phyloP scores from a whole-genome alignment of 1,139 yeast species.

The Blastobotrys malaysiensis region DNA sequence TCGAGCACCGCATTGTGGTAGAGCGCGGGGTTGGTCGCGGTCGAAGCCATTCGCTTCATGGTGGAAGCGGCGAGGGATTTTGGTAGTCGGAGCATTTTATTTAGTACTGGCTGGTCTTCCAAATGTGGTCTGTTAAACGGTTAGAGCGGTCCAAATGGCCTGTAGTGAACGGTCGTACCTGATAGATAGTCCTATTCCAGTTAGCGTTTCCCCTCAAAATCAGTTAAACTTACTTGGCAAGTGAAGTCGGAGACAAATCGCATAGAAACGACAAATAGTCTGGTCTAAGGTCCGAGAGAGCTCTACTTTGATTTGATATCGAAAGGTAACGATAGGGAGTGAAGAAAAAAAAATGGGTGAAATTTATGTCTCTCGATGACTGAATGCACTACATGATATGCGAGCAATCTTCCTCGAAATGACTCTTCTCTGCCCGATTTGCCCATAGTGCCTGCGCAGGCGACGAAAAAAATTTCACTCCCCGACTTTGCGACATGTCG shows the following conservation, averaged over 20 bases:
- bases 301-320: not conserved
- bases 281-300: not conserved
- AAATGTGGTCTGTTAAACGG: constrained; percentile 39
- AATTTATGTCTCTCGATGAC: not conserved
- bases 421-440: not conserved
- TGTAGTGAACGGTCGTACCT: not conserved
- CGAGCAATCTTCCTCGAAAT: not conserved
- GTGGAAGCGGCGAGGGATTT: constrained; percentile 8
- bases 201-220: no score
- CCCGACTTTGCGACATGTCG: no score
- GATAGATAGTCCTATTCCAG: constrained; percentile 16
- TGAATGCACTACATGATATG: not conserved
- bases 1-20: constrained; percentile 12
- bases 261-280: constrained; percentile 17
- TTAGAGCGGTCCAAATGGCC: no score
- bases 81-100: constrained; percentile 13
- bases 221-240: constrained; percentile 20
- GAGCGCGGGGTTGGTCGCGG: constrained; percentile 4
- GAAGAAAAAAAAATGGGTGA: not conserved
- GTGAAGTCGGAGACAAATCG: constrained; percentile 25
- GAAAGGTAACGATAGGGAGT: not conserved
- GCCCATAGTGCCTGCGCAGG: not conserved
- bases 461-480: not conserved
- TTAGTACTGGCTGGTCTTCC: constrained; percentile 43
- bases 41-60: not conserved